These are phyloP conservation scores for Emmonsiellopsis sp. DNA, from an alignment of 2,329 filamentous ascomycete species.

Conservation along the genomic window DNA sequence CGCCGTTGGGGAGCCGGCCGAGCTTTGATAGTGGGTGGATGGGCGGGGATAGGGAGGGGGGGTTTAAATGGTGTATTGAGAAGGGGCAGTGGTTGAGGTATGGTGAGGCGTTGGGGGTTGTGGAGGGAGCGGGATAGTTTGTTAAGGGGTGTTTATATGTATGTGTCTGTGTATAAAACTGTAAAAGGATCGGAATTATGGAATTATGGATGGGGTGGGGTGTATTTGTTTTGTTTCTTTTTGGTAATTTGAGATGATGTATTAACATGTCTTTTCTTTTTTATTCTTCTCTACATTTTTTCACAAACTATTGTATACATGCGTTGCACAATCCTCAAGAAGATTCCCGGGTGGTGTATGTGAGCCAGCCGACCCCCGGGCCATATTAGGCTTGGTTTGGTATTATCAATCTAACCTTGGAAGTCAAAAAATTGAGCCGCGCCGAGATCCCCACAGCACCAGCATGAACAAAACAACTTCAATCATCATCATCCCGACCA, in stretches of 20 bases:
- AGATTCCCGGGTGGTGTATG: no score
- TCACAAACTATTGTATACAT: no score
- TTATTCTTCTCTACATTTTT: no score
- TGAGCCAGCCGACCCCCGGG: no score
- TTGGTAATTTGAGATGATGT: background rate
- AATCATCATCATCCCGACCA: no score
- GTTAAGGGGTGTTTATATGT: background rate
- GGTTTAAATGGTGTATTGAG: constrained; percentile 79
- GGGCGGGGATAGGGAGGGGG: constrained; percentile 49
- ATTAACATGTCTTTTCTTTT: no score
- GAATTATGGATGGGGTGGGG: background rate
- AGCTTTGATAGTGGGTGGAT: constrained; percentile 54
- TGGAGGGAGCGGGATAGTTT: constrained; percentile 27
- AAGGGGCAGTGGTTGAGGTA: constrained; percentile 84
- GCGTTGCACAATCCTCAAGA: no score
- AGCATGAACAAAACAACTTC: no score
- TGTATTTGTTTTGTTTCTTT: background rate
- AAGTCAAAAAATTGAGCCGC: no score
- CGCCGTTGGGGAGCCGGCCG: constrained; percentile 56
- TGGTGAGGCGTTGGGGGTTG: constrained; percentile 73
- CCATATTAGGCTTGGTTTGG: no score
- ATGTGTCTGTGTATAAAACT: background rate
- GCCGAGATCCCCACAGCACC: no score
- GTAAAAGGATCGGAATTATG: background rate
- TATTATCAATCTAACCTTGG: no score